A percentile compares a stretch with the other conserved stretches of the same genome.
These are phyloP conservation scores for Alternaria brassicicola DNA, from an alignment of 2,329 filamentous ascomycete genomes.

Conservation along the genomic window DNA sequence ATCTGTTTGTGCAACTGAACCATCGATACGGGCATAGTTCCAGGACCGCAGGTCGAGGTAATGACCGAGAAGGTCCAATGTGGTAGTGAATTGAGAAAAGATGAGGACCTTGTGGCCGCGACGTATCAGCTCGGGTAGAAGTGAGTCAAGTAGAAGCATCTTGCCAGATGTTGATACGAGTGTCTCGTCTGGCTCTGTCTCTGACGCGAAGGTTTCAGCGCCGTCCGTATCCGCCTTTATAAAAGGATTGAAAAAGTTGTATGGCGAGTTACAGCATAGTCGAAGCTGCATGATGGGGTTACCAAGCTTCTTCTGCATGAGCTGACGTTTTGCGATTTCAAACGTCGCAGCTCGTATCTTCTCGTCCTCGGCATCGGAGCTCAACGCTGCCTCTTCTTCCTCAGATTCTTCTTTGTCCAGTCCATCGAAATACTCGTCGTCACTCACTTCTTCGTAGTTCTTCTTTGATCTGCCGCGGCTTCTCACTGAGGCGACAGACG, in stretches of 20 bases:
- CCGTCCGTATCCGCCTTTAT: constrained; percentile 55
- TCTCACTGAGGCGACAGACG: constrained; percentile 58
- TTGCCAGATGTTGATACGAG: constrained; percentile 90
- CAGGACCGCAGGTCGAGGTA: constrained; percentile 83
- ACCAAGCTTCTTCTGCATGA: constrained; percentile 88
- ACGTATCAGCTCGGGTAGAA: constrained; percentile 76
- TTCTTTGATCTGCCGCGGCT: constrained; percentile 61
- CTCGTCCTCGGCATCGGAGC: constrained; percentile 63
- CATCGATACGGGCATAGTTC: constrained; percentile 89
- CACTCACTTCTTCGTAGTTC: constrained; percentile 74
- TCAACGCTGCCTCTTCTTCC: constrained; percentile 49
- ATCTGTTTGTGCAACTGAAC: constrained; percentile 74
- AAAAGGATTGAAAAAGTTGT: constrained; percentile 97
- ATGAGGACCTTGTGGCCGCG: constrained; percentile 89
- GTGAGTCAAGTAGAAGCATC: constrained; percentile 89
- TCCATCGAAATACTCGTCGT: constrained; percentile 82
- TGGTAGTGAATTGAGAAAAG: constrained; percentile 95
- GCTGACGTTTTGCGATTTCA: constrained; percentile 82
- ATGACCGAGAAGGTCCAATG: constrained; percentile 87
- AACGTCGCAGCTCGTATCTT: constrained; percentile 70
- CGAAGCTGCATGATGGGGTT: constrained; percentile 93
- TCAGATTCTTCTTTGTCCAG: constrained; percentile 65
- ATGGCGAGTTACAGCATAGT: constrained; percentile 88
- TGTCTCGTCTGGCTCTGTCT: constrained; percentile 70
- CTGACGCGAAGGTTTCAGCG: constrained; percentile 54